These are phyloP conservation scores for Acacia crassicarpa DNA, from an alignment of 306 rosid genomes.

Conservation along the genomic window DNA sequence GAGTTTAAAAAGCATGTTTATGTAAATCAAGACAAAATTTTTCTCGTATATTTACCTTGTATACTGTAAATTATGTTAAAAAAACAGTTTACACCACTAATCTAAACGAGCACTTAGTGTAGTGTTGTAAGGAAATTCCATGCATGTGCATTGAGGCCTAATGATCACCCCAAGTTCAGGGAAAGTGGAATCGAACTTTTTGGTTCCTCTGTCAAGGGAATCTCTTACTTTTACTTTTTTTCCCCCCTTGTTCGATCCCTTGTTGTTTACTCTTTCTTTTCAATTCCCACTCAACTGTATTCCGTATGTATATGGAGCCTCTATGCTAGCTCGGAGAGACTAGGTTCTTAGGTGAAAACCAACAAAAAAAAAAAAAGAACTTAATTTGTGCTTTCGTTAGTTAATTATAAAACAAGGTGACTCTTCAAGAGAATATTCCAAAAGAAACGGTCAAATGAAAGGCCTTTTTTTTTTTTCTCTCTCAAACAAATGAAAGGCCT, in stretches of 20 bases:
- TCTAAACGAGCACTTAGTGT: background rate
- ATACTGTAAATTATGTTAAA: too few relatives aligned
- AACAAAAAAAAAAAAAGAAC: background rate
- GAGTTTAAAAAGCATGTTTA: too few relatives aligned
- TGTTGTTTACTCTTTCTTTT: slow-evolving; percentile 18
- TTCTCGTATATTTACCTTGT: too few relatives aligned
- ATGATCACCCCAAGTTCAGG: slow-evolving; percentile 42
- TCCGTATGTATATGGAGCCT: background rate
- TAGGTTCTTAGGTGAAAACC: background rate
- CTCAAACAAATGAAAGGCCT: too few relatives aligned
- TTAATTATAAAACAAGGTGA: background rate
- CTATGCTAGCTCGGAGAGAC: background rate
- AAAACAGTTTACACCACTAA: too few relatives aligned
- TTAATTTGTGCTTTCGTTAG: background rate
- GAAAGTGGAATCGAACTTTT: slow-evolving; percentile 25
- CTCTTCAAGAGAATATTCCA: slow-evolving; percentile 24
- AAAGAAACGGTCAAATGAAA: background rate
- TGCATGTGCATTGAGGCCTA: slow-evolving; percentile 35
- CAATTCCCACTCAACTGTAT: background rate
- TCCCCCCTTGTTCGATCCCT: slow-evolving; percentile 13
- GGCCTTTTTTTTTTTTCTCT: too few relatives aligned
- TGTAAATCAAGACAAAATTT: too few relatives aligned
- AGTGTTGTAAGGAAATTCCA: background rate
- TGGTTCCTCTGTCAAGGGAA: slow-evolving; percentile 18
- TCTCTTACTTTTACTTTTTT: background rate